A percentile compares a stretch with the other conserved stretches of the same genome.
Evolutionary conservation across 2,329 filamentous ascomycete genomes (phyloP).

Genomic region (Pseudocercospora fuligena): DNA sequence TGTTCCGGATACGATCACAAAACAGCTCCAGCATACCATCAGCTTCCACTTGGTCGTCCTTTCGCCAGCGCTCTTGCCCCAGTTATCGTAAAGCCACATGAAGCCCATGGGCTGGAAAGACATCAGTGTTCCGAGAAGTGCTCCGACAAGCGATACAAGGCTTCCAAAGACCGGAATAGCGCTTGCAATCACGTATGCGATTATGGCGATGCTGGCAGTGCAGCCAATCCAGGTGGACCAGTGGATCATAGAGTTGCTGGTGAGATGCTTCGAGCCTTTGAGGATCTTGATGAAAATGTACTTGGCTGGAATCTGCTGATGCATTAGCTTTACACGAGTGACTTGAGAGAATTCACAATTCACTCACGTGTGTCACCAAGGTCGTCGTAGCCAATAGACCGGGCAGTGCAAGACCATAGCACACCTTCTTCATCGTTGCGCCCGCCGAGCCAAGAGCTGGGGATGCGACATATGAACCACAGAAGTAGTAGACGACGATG

Average conservation of each 20-base stretch:
- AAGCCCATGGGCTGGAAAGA: slow-evolving; percentile 42
- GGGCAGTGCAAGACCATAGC: slow-evolving; percentile 46
- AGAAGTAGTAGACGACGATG: slow-evolving; percentile 53
- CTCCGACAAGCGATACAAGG: slow-evolving; percentile 34
- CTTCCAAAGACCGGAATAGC: slow-evolving; percentile 35
- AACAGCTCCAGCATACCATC: slow-evolving; percentile 27
- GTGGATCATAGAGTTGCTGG: slow-evolving; percentile 31
- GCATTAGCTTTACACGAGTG: too few relatives aligned
- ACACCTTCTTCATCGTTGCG: slow-evolving; percentile 49
- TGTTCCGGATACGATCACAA: slow-evolving; percentile 43
- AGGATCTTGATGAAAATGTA: slow-evolving; percentile 38
- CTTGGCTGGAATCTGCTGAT: slow-evolving; percentile 28
- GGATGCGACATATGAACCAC: slow-evolving; percentile 53
- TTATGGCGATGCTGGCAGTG: slow-evolving; percentile 28
- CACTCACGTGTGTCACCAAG: slow-evolving; percentile 35
- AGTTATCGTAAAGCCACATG: slow-evolving; percentile 53
- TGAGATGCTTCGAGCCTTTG: slow-evolving; percentile 32
- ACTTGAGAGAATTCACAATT: too few relatives aligned
- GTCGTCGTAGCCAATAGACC: slow-evolving; percentile 33
- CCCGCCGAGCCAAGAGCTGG: slow-evolving; percentile 56
- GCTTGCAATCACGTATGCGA: slow-evolving; percentile 33
- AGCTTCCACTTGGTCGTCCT: slow-evolving; percentile 18
- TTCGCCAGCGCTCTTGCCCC: slow-evolving; percentile 28
- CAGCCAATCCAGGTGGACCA: slow-evolving; percentile 31
- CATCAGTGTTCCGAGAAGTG: slow-evolving; percentile 33